Conservation (phyloP, 164 flowering plant species). For the Magnolia sinica region DNA sequence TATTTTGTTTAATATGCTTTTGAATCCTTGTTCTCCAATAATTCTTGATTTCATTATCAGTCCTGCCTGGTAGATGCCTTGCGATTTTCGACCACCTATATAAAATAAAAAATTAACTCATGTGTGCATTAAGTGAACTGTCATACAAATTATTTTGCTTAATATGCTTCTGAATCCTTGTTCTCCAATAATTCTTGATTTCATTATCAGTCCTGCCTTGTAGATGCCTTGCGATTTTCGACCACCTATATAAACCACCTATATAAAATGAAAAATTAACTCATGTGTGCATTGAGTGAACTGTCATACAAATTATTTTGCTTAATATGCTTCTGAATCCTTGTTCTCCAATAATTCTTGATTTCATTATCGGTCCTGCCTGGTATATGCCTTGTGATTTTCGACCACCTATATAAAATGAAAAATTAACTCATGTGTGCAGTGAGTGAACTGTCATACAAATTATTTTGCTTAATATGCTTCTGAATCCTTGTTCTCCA, state of each 20-base stretch:
- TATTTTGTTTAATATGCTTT: conserved; percentile 4
- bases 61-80: conserved; percentile 73
- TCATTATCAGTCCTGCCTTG: conserved; percentile 91
- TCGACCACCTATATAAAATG: conserved; percentile 57
- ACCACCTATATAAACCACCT: conserved; percentile 62
- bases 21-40: conserved; percentile 46
- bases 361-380: conserved; percentile 92
- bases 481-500: conserved; percentile 42
- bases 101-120: too few species aligned
- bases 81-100: conserved; percentile 84
- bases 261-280: too few species aligned
- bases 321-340: conserved; percentile 14
- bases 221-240: conserved; percentile 68
- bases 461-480: conserved; percentile 7
- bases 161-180: conserved; percentile 14
- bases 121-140: too few species aligned
- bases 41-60: conserved; percentile 86
- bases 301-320: background rate
- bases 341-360: conserved; percentile 66
- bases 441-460: too few species aligned
- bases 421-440: too few species aligned
- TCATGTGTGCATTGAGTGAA: too few species aligned
- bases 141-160: conserved; percentile 7
- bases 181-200: conserved; percentile 77
- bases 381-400: conserved; percentile 70